Conservation (phyloP, 1,139 yeast genomes). For the Diutina pseudorugosa region DNA sequence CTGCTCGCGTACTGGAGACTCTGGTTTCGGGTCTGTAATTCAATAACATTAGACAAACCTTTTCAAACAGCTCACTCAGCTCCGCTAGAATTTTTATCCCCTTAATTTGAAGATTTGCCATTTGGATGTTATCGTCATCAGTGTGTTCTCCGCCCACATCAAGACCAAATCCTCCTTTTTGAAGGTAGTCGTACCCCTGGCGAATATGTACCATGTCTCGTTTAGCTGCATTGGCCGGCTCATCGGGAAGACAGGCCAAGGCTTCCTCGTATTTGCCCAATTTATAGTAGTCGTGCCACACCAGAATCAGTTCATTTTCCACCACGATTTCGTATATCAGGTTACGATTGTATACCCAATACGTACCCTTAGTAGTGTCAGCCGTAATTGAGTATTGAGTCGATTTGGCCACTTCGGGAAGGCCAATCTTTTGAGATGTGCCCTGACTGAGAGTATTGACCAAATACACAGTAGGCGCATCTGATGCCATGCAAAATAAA, state of each 20-base stretch:
- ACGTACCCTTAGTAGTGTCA: slow-evolving; percentile 10
- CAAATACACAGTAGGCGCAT: neutral
- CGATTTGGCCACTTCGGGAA: neutral
- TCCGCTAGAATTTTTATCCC: slow-evolving; percentile 58
- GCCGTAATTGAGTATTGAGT: slow-evolving; percentile 4
- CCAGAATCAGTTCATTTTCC: slow-evolving; percentile 55
- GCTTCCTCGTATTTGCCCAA: slow-evolving; percentile 62
- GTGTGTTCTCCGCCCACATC: slow-evolving; percentile 10
- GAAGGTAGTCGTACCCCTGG: slow-evolving; percentile 50
- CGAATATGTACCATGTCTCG: slow-evolving; percentile 45
- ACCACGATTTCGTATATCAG: slow-evolving; percentile 56
- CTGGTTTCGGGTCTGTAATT: neutral
- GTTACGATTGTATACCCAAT: slow-evolving; percentile 13
- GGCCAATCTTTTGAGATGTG: neutral
- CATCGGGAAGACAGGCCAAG: slow-evolving; percentile 25
- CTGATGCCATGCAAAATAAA: neutral
- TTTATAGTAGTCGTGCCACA: slow-evolving; percentile 64
- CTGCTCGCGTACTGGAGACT: neutral
- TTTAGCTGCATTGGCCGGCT: slow-evolving; percentile 16
- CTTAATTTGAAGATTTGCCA: slow-evolving; percentile 19
- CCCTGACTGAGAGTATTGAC: neutral
- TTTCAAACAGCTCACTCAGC: slow-evolving; percentile 61
- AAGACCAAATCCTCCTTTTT: slow-evolving; percentile 29
- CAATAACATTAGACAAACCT: slow-evolving; percentile 52
- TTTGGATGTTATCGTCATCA: slow-evolving; percentile 9